Conservation (phyloP, 768 basidiomycete species). For the Chalciporus sphaerocephalus region DNA sequence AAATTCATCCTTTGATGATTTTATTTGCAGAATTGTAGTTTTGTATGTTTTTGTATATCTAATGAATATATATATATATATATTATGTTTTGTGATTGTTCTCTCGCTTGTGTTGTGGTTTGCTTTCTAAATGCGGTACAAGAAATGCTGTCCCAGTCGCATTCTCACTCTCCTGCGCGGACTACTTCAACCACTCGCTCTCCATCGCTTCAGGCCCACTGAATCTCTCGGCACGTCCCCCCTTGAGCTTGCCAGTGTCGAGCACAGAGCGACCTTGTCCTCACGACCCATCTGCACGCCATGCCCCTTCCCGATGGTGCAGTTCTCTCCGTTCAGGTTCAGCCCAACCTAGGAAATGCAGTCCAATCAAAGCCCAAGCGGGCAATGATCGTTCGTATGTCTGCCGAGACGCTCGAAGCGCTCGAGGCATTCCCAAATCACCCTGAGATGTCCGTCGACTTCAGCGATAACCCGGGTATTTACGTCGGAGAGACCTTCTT, state of each 20-base stretch:
- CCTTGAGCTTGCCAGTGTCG: too few species aligned
- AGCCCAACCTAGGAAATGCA: slow-evolving; percentile 51
- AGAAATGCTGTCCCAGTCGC: slow-evolving; percentile 1
- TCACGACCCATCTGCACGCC: neutral
- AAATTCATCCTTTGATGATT: slow-evolving; percentile 13
- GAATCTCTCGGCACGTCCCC: too few species aligned
- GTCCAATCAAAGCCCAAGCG: slow-evolving; percentile 60
- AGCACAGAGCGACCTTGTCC: neutral
- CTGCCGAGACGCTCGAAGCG: slow-evolving; percentile 66
- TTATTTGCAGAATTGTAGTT: neutral
- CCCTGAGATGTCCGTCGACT: slow-evolving; percentile 54
- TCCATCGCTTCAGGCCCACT: neutral
- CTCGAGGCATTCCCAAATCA: slow-evolving; percentile 47
- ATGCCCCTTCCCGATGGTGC: slow-evolving; percentile 66
- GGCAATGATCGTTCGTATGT: slow-evolving; percentile 74
- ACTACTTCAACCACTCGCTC: neutral
- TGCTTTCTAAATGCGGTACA: neutral
- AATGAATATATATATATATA: too few species aligned
- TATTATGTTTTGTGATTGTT: too few species aligned
- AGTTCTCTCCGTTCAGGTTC: slow-evolving; percentile 55
- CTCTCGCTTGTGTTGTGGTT: neutral
- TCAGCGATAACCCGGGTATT: slow-evolving; percentile 61
- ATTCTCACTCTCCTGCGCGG: slow-evolving; percentile 5
- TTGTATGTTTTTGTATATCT: too few species aligned
- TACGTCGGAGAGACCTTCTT: slow-evolving; percentile 63